Evolutionary conservation across 2,329 filamentous ascomycete genomes (phyloP), one percentile per base, ranked within the genome.

Genomic region (Fusarium sp.): DNA sequence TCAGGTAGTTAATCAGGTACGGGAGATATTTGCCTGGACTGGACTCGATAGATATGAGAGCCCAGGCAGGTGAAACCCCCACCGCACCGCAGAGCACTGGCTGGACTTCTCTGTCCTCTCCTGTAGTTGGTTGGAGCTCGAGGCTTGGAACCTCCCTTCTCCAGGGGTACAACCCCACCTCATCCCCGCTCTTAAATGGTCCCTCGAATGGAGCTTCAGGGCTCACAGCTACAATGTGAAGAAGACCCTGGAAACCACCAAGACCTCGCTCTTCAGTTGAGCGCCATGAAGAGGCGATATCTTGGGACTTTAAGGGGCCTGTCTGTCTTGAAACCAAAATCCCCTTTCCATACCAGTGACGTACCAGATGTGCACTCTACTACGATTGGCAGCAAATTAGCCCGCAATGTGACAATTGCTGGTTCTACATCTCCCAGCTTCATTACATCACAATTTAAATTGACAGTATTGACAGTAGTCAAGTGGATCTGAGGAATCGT

Each of bases 1-100:
- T 75, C 61, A 70, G 59, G 63, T 38, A 53, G 50, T 53, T 53
- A 42, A 44, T 44, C 34, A 38, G 34, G 18, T 38, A 38, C 34
- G 18, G 34, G 34, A n/a, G 34, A 38, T n/a, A 38, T 38, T 38
- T 38, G 34, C 18, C 34, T 38, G 34, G 34, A 38, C 18, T 38
- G 34, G 34, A 38, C 34, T 38, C 34, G 34, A 38, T 38, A 66
- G 70, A 73, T 75, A 73, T 70, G 73, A 74, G 67, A 76, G 71
- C 73, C 34, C 10, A 12, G 29, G 29, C 29, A 30, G 34, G 18
- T 38, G 34, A 38, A 38, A 38, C 34, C 34, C 34, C 34, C 34
- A 38, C 34, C 34, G 34, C 34, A 38, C 34, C 34, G 34, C 10
- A n/a, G 34, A 38, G 34, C 34, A 38, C 34, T 38, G 34, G 34